Evolutionary conservation across 495 filamentous ascomycete genomes (phyloP).

Genomic region (Aspergillus baeticus): DNA sequence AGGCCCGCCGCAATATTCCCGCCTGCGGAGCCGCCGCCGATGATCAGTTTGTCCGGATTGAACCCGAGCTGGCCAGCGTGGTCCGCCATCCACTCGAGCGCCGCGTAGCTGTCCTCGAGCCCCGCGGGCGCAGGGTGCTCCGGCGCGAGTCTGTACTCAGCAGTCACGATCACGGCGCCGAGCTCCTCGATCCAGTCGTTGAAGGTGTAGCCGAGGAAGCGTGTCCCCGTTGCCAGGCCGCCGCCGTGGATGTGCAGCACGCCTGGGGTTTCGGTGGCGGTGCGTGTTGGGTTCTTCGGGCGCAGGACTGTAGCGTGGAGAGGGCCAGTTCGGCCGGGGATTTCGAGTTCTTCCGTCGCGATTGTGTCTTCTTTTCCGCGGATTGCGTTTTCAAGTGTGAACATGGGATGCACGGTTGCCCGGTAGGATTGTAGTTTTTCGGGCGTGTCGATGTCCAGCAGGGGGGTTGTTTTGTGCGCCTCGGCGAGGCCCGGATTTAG

Average conservation of each 20-base stretch:
- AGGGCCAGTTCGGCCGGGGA: background rate
- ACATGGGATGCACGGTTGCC: background rate
- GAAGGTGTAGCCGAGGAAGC: background rate
- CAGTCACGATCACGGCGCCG: constrained; percentile 25
- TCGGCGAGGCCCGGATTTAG: background rate
- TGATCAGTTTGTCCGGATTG: constrained; percentile 59
- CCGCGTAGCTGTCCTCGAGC: constrained; percentile 38
- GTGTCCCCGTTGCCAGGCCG: constrained; percentile 19
- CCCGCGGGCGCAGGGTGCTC: constrained; percentile 33
- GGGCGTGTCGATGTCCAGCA: background rate
- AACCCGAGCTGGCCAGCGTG: constrained; percentile 38
- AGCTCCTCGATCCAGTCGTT: constrained; percentile 12
- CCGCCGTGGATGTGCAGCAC: constrained; percentile 20
- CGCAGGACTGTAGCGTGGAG: background rate
- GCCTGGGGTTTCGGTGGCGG: background rate
- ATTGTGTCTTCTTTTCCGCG: background rate
- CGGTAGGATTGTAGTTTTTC: background rate
- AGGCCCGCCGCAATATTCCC: constrained; percentile 47
- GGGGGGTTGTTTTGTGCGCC: background rate
- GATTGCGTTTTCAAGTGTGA: background rate
- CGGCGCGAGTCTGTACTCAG: constrained; percentile 38
- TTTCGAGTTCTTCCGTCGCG: background rate
- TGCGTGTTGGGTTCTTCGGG: background rate
- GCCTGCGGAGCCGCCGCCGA: constrained; percentile 63
- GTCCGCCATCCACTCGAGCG: constrained; percentile 38